These are phyloP conservation scores for Ustilago shanxiensis DNA, from an alignment of 1,284 basidiomycete genomes.

Conservation along the genomic window DNA sequence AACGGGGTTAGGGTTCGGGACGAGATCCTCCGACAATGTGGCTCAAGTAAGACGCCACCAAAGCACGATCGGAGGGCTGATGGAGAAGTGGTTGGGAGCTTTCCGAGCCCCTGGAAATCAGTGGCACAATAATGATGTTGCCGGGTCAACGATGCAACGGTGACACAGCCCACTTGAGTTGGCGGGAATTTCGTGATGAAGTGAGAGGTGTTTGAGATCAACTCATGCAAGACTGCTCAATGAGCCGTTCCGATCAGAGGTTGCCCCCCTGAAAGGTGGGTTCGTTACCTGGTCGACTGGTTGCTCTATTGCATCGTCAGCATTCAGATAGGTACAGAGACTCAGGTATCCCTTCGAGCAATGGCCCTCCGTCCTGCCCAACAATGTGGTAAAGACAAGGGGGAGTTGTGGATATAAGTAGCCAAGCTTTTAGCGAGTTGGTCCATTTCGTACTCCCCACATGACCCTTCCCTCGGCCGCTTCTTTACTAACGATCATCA, in stretches of 20 bases:
- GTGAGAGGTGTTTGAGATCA: not conserved
- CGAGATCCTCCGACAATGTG: not conserved
- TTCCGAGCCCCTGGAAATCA: not conserved
- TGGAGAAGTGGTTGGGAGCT: not conserved
- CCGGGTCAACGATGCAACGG: not conserved
- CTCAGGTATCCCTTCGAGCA: not conserved
- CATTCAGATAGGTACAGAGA: not conserved
- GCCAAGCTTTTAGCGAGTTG: no score
- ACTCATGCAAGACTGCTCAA: not conserved
- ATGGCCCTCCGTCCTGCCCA: not conserved
- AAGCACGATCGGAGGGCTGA: not conserved
- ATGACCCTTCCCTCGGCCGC: not conserved
- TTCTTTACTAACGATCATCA: not conserved
- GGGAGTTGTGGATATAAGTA: not conserved
- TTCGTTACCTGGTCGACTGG: not conserved
- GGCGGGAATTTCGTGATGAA: constrained; percentile 6
- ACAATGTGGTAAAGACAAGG: not conserved
- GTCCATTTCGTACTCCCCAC: not conserved
- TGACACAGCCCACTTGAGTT: not conserved
- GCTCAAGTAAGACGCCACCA: constrained; percentile 6
- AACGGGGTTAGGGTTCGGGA: not conserved
- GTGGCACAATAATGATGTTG: constrained; percentile 2
- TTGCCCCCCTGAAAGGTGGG: not conserved
- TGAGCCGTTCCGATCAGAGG: not conserved
- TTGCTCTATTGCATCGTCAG: not conserved